Base-by-base conservation (phyloP, 768 basidiomycete genomes). In the Lentinula edodes region DNA sequence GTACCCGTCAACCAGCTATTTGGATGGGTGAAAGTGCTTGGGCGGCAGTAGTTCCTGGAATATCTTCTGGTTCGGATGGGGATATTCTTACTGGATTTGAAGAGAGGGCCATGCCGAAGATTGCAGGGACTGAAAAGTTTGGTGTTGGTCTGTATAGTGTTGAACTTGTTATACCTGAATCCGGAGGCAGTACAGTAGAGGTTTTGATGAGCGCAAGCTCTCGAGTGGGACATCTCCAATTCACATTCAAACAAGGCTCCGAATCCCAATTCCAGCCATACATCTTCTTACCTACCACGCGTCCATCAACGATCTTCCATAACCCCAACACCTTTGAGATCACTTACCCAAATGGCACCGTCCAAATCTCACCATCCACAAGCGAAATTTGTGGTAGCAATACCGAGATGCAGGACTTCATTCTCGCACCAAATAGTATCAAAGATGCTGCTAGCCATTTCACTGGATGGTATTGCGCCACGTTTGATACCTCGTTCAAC, bases 1-100 rank as follows among this genome's bases (percentile, higher is more conserved):
- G 83, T 5, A 92, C 91, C 3, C 85, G 90, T 58, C 91, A 91
- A 65, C 90, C 91, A 10, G 91, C 91, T 0, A 92, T 93, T 41
- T 93, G 90, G 91, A 93, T 93, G 90, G 91, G 88, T 2, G 89
- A 90, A 66, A 89, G 84, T 63, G 89, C 82, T 0, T 82, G 83
- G 52, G 81, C 86, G 2, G 76, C 82, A 5, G 75, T 91, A 28
- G 78, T 80, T 34, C 88, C 89, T 10, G 88, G 89, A 6, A 70
- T 71, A 7, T 80, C 81, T 16, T 61, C 68, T 3, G 54, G 53
- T 32, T 10, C 23, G 2, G 72, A 77, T 3, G 72, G 75, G 0
- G 51, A 66, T 8, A 74, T 90, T 1, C 78, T 78, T 43, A 73
- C 79, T 8, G 75, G 75, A 5, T 89, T 91, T 62, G 83, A 85